Base-by-base conservation (phyloP, 169 alveolate species). In the Cryptosporidium baileyi region DNA sequence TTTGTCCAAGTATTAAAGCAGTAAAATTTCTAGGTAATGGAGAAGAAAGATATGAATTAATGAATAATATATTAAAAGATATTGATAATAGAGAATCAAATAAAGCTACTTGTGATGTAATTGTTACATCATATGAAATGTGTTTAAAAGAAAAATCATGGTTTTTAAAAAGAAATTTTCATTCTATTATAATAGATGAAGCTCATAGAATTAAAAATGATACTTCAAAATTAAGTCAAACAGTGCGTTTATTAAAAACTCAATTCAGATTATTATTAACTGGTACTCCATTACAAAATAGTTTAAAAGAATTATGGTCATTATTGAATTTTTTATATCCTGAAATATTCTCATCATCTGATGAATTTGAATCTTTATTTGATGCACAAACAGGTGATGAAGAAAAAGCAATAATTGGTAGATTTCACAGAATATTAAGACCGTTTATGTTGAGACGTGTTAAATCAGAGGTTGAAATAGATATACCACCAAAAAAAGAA, bases 251-350 rank as follows among this genome's bases (percentile, higher is more conserved):
- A 43, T 82, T 97, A 81, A 91, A 94, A 67, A 93, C 99, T 24
- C 96, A 98, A 82, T 96, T 96, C 88, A 92, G 99, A 67, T 93
- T 98, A 65, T 90, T 98, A 62, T 92, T 98, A 40, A 96, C 99
- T 9, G 99, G 99, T 8, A 98, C 99, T 15, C 99, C 99, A 13
- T 95, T 98, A 60, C 97, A 98, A 91, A 98, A 98, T 91, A 95
- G 98, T 40, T 93, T 98, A 93, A 97, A 96, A 63, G 99, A 98
- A 89, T 91, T 98, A 26, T 98, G 99, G 99, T 98, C 99, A 17
- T 92, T 98, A 15, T 92, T 98, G 36, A 98, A 98, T 89, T 97
- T 98, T 89, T 95, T 98, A 41, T 95, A 96, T 96, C 99, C 99
- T 0, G 95, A 95, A 60, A 92, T 97, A 26, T 97, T 97, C 89